Percentiles rank a stretch among this genome's conserved stretches.
Evolutionary conservation across 768 basidiomycete genomes (phyloP).

Genomic region (Lactifluus volemus): DNA sequence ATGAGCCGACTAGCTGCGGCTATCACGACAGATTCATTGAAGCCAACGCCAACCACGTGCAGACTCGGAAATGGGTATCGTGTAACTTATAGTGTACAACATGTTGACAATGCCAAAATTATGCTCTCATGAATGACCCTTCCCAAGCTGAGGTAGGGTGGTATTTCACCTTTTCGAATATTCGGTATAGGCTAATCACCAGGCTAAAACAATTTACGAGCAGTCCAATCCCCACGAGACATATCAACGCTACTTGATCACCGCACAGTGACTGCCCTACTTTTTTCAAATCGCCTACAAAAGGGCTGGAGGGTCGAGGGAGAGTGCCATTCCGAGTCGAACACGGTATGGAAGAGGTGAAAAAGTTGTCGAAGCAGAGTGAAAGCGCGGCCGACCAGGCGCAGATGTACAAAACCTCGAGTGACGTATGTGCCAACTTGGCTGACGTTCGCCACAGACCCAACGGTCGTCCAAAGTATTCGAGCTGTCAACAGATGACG

Average conservation of each 20-base stretch:
- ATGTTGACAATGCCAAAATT: neutral
- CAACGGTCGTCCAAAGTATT: slow-evolving; percentile 87
- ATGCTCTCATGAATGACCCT: neutral
- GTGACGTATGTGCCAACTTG: slow-evolving; percentile 79
- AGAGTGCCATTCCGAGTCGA: slow-evolving; percentile 67
- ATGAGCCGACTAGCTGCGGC: neutral
- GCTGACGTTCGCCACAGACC: slow-evolving; percentile 88
- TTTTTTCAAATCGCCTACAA: slow-evolving; percentile 33
- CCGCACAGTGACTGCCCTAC: slow-evolving; percentile 59
- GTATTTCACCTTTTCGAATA: slow-evolving; percentile 86
- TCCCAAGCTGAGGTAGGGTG: slow-evolving; percentile 27
- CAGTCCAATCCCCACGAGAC: slow-evolving; percentile 68
- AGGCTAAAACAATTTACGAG: slow-evolving; percentile 78
- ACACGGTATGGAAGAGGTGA: slow-evolving; percentile 79
- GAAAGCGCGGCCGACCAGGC: slow-evolving; percentile 89
- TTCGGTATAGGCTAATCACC: slow-evolving; percentile 75
- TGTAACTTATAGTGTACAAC: neutral
- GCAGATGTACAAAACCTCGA: slow-evolving; percentile 86
- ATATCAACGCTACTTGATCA: slow-evolving; percentile 68
- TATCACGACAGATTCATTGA: neutral
- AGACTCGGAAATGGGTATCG: neutral
- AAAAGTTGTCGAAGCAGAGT: slow-evolving; percentile 86
- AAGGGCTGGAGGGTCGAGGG: slow-evolving; percentile 37
- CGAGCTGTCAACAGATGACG: slow-evolving; percentile 43
- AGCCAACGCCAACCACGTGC: neutral